Conservation (phyloP, 805 yeast genomes). For the Spencermartinsiella europaea region DNA sequence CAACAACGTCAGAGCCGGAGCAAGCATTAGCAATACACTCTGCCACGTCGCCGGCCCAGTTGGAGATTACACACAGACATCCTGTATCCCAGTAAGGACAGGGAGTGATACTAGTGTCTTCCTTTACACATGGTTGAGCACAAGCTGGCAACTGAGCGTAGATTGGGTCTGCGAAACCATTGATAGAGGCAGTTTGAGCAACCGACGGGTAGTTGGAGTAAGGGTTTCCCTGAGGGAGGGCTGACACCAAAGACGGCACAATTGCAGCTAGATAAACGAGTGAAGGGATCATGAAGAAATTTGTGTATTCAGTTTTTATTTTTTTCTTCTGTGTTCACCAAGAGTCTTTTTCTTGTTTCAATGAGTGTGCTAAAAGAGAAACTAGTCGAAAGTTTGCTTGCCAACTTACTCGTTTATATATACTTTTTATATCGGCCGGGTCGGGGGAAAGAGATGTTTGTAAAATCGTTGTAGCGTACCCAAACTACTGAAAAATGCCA, state of each 20-base stretch:
- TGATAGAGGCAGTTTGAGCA: conserved; percentile 42
- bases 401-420: too few species aligned
- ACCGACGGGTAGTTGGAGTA: conserved; percentile 40
- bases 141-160: conserved; percentile 37
- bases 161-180: conserved; percentile 45
- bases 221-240: conserved; percentile 10
- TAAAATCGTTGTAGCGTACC: too few species aligned
- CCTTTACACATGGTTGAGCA: conserved; percentile 34
- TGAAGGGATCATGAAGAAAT: not conserved
- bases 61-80: conserved; percentile 46
- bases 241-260: not conserved
- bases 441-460: too few species aligned
- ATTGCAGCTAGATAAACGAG: not conserved
- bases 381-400: too few species aligned
- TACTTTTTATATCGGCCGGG: too few species aligned
- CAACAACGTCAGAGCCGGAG: conserved; percentile 34
- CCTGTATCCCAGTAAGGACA: conserved; percentile 53
- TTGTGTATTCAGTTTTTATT: not conserved
- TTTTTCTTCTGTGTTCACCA: conserved; percentile 1
- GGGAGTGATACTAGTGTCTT: conserved; percentile 37
- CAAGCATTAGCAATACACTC: conserved; percentile 40
- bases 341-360: too few species aligned
- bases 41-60: conserved; percentile 42
- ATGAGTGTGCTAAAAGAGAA: too few species aligned
- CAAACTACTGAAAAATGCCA: too few species aligned